Evolutionary conservation across 2,329 filamentous ascomycete genomes (phyloP).

Genomic region (Proliferodiscus dingleyae): DNA sequence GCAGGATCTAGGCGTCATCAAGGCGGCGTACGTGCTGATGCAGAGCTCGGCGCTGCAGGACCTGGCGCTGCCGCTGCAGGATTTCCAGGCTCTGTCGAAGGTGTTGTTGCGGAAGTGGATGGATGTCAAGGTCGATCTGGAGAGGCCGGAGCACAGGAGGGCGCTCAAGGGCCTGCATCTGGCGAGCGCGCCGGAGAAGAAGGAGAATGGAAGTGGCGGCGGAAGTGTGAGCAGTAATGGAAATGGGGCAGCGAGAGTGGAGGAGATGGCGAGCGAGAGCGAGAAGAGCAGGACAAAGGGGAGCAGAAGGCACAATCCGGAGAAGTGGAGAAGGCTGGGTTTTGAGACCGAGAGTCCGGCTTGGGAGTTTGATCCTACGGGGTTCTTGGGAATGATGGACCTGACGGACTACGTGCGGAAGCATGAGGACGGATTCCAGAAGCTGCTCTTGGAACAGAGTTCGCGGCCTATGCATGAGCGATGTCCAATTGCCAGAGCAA

Average conservation of each 20-base stretch:
- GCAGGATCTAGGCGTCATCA: constrained; percentile 89
- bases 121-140: constrained; percentile 77
- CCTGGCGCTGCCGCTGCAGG: constrained; percentile 79
- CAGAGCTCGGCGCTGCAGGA: constrained; percentile 90
- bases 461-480: constrained; percentile 64
- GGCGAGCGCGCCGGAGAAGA: constrained; percentile 67
- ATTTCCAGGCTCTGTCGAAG: constrained; percentile 91
- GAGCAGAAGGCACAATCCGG: constrained; percentile 71
- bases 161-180: constrained; percentile 74
- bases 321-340: constrained; percentile 89
- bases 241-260: constrained; percentile 26
- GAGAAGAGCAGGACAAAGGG: constrained; percentile 49
- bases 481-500: constrained; percentile 83
- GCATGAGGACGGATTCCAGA: constrained; percentile 89
- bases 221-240: too few species aligned
- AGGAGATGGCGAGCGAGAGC: constrained; percentile 35
- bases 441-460: constrained; percentile 84
- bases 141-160: constrained; percentile 81
- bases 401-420: constrained; percentile 89
- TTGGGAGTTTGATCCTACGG: constrained; percentile 77
- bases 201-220: too few species aligned
- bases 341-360: constrained; percentile 88
- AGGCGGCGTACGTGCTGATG: constrained; percentile 88
- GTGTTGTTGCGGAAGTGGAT: constrained; percentile 83
- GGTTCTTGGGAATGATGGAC: constrained; percentile 96